These are phyloP conservation scores for Wickerhamiella dianesei DNA, from an alignment of 805 yeast genomes.

Conservation along the genomic window DNA sequence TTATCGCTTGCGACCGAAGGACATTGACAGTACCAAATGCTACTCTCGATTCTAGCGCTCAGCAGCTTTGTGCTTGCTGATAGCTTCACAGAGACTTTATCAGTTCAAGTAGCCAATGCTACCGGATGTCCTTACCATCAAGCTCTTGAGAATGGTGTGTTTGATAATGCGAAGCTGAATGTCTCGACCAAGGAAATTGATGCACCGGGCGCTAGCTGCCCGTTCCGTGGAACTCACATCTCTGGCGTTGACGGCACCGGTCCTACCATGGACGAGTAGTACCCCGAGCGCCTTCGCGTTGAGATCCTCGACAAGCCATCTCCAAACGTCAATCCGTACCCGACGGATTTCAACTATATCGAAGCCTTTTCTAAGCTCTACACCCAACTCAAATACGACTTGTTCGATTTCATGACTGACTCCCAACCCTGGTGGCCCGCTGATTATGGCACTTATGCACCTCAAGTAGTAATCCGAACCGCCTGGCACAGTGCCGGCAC, in stretches of 20 bases:
- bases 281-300: slow-evolving; percentile 11
- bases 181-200: slow-evolving; percentile 4
- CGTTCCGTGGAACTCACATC: slow-evolving; percentile 13
- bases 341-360: slow-evolving; percentile 5
- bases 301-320: slow-evolving; percentile 13
- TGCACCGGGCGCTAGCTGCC: slow-evolving; percentile 8
- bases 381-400: slow-evolving; percentile 10
- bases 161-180: slow-evolving; percentile 4
- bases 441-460: slow-evolving; percentile 16
- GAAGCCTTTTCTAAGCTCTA: slow-evolving; percentile 9
- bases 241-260: slow-evolving; percentile 12
- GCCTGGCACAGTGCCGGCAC: slow-evolving; percentile 16
- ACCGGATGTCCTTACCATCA: slow-evolving; percentile 3
- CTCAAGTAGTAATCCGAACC: slow-evolving; percentile 13
- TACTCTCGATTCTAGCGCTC: no score
- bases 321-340: slow-evolving; percentile 8
- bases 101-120: not conserved
- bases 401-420: slow-evolving; percentile 8
- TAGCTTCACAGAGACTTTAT: slow-evolving; percentile 3
- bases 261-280: slow-evolving; percentile 11
- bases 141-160: slow-evolving; percentile 2
- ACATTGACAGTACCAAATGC: no score
- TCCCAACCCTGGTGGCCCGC: slow-evolving; percentile 17
- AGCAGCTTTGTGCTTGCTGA: slow-evolving; percentile 1
- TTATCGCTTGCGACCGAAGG: no score